These are phyloP conservation scores for Microcos paniculata DNA, from an alignment of 345 rosid species.

Conservation along the genomic window DNA sequence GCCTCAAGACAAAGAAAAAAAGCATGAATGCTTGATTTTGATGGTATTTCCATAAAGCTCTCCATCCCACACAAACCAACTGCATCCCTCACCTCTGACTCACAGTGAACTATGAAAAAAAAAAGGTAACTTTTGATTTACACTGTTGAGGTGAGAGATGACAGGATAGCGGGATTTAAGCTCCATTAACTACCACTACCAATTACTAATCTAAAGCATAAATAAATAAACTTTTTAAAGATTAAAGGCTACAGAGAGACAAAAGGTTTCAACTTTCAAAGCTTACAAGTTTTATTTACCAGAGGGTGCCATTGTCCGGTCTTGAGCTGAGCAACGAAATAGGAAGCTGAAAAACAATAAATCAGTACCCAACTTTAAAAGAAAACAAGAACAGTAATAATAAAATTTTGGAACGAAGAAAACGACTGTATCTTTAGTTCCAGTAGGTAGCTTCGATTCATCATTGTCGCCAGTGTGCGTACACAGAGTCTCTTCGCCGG, in stretches of 20 bases:
- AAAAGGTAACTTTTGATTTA: background rate
- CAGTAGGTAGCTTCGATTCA: background rate
- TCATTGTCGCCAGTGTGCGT: background rate
- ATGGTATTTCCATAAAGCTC: constrained; percentile 89
- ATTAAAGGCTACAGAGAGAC: no score
- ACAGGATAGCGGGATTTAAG: constrained; percentile 85
- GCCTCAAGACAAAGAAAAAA: background rate
- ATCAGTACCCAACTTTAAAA: background rate
- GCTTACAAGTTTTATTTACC: constrained; percentile 29
- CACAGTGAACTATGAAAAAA: background rate
- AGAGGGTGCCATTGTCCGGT: constrained; percentile 55
- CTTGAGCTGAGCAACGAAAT: constrained; percentile 31
- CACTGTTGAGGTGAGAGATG: constrained; percentile 88
- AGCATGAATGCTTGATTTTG: constrained; percentile 69
- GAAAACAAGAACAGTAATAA: no score
- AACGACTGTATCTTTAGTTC: background rate
- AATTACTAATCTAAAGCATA: background rate
- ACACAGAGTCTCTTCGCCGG: background rate
- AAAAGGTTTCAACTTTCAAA: no score
- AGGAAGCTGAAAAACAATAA: constrained; percentile 19
- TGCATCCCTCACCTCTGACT: background rate
- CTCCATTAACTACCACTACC: constrained; percentile 57
- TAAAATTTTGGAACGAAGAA: background rate
- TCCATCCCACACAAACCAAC: constrained; percentile 66
- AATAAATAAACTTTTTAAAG: background rate